These are phyloP conservation scores for Trichopus zeylanicus DNA, from an alignment of 116 monocot genomes.

Conservation along the genomic window DNA sequence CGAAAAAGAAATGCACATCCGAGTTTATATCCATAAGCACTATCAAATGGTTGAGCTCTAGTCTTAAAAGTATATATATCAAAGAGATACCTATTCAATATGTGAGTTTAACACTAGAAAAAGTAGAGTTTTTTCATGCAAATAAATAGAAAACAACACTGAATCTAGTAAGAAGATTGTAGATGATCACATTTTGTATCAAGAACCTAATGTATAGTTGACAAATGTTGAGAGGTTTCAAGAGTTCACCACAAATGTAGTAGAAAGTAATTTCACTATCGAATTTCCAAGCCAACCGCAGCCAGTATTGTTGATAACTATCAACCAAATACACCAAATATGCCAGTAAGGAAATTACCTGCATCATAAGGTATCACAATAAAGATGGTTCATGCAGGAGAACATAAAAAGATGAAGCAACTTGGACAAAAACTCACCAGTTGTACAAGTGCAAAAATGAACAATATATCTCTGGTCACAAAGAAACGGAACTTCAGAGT, in stretches of 20 bases:
- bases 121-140: too few species aligned
- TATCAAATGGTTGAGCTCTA: too few species aligned
- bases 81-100: too few species aligned
- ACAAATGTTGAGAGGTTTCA: not conserved
- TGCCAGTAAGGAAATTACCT: constrained; percentile 79
- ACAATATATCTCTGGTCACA: constrained; percentile 91
- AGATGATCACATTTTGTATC: not conserved
- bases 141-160: not conserved
- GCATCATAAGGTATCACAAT: not conserved
- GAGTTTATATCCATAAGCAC: too few species aligned
- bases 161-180: not conserved
- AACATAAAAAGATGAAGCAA: not conserved
- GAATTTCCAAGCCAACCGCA: constrained; percentile 73
- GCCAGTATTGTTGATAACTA: constrained; percentile 60
- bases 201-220: not conserved
- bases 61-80: too few species aligned
- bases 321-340: constrained; percentile 87
- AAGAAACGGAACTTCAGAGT: constrained; percentile 95
- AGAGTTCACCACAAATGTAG: constrained; percentile 77
- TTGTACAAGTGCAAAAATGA: constrained; percentile 80
- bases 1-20: too few species aligned
- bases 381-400: not conserved
- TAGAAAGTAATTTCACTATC: constrained; percentile 81
- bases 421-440: constrained; percentile 48
- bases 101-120: too few species aligned